These are phyloP conservation scores for Xylaria sp. DNA, from an alignment of 2,329 filamentous ascomycete genomes.

Conservation along the genomic window DNA sequence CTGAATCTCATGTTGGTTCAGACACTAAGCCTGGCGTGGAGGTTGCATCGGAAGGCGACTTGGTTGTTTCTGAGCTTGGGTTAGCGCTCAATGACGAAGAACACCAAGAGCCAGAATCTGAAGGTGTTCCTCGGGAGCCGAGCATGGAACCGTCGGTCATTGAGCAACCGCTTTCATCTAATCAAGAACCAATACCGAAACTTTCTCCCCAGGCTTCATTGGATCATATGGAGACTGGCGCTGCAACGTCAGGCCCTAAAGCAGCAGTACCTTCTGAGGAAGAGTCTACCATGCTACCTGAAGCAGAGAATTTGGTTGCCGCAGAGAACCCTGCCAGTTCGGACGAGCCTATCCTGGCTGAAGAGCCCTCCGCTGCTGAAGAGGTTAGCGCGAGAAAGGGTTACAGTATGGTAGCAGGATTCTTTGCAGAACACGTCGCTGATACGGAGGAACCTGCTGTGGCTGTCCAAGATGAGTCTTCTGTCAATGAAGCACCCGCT, in stretches of 20 bases:
- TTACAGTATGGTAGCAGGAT: not conserved
- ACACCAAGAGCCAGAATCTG: not conserved
- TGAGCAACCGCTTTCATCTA: not conserved
- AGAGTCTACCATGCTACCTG: not conserved
- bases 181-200: not conserved
- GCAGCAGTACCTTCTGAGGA: not conserved
- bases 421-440: not conserved
- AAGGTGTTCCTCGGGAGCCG: not conserved
- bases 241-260: not conserved
- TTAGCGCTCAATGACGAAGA: not conserved
- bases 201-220: not conserved
- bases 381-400: not conserved
- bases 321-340: not conserved
- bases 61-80: not conserved
- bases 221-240: not conserved
- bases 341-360: not conserved
- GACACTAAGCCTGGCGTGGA: not conserved
- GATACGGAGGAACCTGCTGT: not conserved
- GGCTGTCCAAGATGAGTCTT: not conserved
- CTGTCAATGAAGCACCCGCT: not conserved
- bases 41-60: not conserved
- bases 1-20: not conserved
- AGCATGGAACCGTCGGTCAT: not conserved
- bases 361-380: not conserved
- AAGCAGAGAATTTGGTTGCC: not conserved